phyloP scores from a whole-genome alignment of 2,329 filamentous ascomycete species.

The Colletotrichum echinochloae region DNA sequence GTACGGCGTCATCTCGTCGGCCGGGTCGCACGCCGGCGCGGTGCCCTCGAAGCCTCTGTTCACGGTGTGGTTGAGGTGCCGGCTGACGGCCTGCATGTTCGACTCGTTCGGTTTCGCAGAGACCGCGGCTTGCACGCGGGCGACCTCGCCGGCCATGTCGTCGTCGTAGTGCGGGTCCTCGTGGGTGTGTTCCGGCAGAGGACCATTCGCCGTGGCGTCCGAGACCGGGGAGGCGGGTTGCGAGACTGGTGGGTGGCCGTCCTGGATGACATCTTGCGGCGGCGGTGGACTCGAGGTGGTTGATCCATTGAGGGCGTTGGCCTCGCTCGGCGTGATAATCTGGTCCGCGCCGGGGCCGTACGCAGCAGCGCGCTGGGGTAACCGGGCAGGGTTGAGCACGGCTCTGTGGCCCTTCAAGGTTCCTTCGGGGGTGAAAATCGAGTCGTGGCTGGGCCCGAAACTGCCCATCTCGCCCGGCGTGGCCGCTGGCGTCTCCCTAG shows the following conservation, averaged over 20 bases:
- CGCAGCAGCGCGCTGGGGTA: neutral
- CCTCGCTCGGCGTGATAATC: neutral
- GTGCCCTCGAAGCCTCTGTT: constrained; percentile 5
- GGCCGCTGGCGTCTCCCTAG: constrained; percentile 64
- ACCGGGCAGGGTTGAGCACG: neutral
- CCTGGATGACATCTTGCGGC: neutral
- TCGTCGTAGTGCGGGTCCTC: neutral
- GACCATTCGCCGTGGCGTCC: neutral
- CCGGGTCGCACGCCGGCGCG: constrained; percentile 5
- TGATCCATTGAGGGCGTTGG: neutral
- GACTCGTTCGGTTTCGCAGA: neutral
- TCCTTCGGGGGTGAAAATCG: neutral
- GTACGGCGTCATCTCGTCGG: constrained; percentile 74
- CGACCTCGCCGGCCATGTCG: neutral
- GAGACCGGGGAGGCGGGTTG: neutral
- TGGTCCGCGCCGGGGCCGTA: neutral
- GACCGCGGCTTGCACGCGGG: neutral
- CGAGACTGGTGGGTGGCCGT: neutral
- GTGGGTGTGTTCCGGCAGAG: neutral
- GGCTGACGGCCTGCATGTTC: neutral
- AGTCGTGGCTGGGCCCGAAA: neutral
- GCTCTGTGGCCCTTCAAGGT: neutral
- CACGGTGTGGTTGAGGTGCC: neutral
- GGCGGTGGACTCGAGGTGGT: neutral
- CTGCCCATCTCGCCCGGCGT: constrained; percentile 33